These are phyloP conservation scores for Dioszegia crocea DNA, from an alignment of 768 basidiomycete species.

Conservation along the genomic window DNA sequence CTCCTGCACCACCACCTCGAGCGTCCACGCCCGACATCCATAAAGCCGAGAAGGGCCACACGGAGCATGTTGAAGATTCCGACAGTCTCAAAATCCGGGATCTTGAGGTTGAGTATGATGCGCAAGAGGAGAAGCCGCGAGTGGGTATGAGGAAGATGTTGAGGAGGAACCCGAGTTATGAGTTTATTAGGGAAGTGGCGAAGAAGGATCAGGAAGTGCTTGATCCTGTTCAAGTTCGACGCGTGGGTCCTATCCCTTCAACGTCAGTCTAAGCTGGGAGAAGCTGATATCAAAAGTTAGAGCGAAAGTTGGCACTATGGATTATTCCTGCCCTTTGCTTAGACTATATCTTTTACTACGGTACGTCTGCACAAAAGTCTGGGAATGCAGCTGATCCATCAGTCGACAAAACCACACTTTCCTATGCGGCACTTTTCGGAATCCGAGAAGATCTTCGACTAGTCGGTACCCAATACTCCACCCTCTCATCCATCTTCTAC, in stretches of 20 bases:
- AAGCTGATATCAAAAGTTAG: slow-evolving; percentile 13
- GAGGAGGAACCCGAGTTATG: slow-evolving; percentile 28
- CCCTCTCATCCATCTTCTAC: slow-evolving; percentile 40
- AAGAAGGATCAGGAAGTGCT: slow-evolving; percentile 20
- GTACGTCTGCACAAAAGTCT: too few relatives aligned
- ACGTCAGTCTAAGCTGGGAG: too few relatives aligned
- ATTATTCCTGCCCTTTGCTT: slow-evolving; percentile 33
- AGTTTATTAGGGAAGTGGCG: slow-evolving; percentile 35
- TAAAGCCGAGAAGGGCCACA: slow-evolving; percentile 26
- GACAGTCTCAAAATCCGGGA: slow-evolving; percentile 22
- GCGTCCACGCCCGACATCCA: slow-evolving; percentile 29
- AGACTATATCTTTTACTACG: slow-evolving; percentile 8
- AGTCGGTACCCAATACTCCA: slow-evolving; percentile 49
- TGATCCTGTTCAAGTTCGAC: slow-evolving; percentile 29
- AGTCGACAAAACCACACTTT: slow-evolving; percentile 15
- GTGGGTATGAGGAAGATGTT: slow-evolving; percentile 26
- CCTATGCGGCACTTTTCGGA: slow-evolving; percentile 42
- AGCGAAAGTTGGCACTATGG: slow-evolving; percentile 31
- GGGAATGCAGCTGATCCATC: too few relatives aligned
- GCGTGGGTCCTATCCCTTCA: slow-evolving; percentile 11
- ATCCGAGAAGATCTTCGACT: slow-evolving; percentile 51
- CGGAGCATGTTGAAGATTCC: slow-evolving; percentile 10
- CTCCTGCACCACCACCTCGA: neutral
- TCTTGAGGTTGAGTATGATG: slow-evolving; percentile 20
- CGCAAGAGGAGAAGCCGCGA: slow-evolving; percentile 22